Evolutionary conservation across 2,329 filamentous ascomycete genomes (phyloP).

Genomic region (Pseudopithomyces maydicus): DNA sequence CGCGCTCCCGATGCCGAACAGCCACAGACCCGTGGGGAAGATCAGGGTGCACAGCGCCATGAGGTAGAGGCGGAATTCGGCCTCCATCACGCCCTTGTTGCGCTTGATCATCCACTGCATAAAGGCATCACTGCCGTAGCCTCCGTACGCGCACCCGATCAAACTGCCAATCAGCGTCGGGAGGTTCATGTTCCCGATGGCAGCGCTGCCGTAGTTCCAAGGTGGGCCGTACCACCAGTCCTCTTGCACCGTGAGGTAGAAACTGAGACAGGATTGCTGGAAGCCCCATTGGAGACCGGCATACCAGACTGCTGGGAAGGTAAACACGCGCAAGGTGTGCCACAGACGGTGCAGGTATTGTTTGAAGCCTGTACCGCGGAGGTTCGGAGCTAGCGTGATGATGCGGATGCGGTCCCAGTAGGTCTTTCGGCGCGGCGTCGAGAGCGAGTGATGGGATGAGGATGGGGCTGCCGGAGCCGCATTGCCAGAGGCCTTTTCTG

Average conservation of each 20-base stretch:
- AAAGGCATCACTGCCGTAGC: constrained; percentile 62
- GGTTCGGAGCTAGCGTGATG: constrained; percentile 61
- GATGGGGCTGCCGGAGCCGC: constrained; percentile 9
- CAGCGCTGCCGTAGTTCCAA: constrained; percentile 60
- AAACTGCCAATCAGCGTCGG: constrained; percentile 61
- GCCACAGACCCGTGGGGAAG: constrained; percentile 57
- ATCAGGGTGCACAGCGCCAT: constrained; percentile 57
- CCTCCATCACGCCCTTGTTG: constrained; percentile 60
- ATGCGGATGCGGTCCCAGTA: constrained; percentile 62
- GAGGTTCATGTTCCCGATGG: constrained; percentile 63
- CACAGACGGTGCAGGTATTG: constrained; percentile 61
- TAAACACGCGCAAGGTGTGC: constrained; percentile 62
- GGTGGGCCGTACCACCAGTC: constrained; percentile 60
- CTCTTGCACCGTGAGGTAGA: constrained; percentile 64
- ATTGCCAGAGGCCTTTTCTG: constrained; percentile 8
- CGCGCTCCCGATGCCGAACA: constrained; percentile 59
- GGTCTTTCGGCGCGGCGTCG: constrained; percentile 44
- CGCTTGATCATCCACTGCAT: constrained; percentile 60
- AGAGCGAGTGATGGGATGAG: constrained; percentile 22
- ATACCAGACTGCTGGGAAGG: constrained; percentile 63
- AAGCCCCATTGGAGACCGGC: constrained; percentile 64
- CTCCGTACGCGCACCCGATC: constrained; percentile 62
- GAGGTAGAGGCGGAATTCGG: constrained; percentile 60
- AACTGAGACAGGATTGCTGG: constrained; percentile 65
- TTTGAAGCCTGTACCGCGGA: constrained; percentile 58